phyloP scores from a whole-genome alignment of 768 basidiomycete genomes.

The Paxillus ammoniavirescens region DNA sequence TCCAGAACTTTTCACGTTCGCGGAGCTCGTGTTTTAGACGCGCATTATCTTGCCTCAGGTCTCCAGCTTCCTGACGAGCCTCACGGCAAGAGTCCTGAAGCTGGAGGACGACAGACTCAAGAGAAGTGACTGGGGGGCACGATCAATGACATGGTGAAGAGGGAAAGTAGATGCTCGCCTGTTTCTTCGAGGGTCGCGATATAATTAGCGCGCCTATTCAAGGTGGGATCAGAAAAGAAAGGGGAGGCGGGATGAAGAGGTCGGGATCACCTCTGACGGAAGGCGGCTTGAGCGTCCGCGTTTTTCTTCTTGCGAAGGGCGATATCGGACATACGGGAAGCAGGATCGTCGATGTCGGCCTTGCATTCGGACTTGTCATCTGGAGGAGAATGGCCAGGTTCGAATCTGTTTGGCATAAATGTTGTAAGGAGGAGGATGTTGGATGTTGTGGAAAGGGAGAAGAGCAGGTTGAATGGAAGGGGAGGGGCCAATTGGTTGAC shows the following conservation, averaged over 20 bases:
- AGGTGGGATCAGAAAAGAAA: conserved; percentile 21
- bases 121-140: conserved; percentile 60
- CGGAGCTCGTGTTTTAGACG: conserved; percentile 62
- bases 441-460: background rate
- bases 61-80: conserved; percentile 56
- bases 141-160: conserved; percentile 11
- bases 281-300: conserved; percentile 86
- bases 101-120: conserved; percentile 82
- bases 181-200: conserved; percentile 87
- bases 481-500: background rate
- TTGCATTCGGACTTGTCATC: conserved; percentile 38
- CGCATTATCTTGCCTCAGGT: conserved; percentile 62
- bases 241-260: background rate
- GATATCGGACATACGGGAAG: conserved; percentile 56
- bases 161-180: conserved; percentile 35
- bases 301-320: conserved; percentile 85
- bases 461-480: conserved; percentile 12
- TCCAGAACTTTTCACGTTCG: conserved; percentile 76
- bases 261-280: conserved; percentile 53
- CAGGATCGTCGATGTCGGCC: conserved; percentile 34
- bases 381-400: conserved; percentile 27
- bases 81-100: conserved; percentile 81
- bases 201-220: conserved; percentile 67
- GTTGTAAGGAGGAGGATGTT: conserved; percentile 21
- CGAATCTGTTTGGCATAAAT: conserved; percentile 32